A percentile compares a stretch with the other conserved stretches of the same genome.
phyloP scores from a whole-genome alignment of 768 basidiomycete genomes.

The Naganishia randhawae region DNA sequence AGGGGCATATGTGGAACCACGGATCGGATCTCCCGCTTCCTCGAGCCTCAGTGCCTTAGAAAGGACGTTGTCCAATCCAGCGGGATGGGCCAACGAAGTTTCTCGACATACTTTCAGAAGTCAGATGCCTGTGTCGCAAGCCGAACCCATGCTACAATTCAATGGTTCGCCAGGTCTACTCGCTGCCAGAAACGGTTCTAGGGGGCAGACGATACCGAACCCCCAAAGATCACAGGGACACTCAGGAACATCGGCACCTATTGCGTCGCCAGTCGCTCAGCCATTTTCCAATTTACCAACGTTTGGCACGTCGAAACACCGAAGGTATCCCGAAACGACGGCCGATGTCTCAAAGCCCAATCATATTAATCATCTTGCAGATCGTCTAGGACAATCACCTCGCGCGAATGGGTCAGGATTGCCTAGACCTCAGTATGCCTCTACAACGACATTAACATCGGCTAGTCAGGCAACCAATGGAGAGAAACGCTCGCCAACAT shows the following conservation, averaged over 20 bases:
- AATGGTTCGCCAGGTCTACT: not conserved
- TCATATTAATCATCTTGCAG: not conserved
- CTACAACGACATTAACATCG: not conserved
- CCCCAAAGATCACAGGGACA: not conserved
- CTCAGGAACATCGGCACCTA: not conserved
- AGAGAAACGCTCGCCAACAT: conserved; percentile 1
- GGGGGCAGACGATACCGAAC: not conserved
- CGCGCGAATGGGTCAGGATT: not conserved
- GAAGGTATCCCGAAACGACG: not conserved
- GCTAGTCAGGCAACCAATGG: not conserved
- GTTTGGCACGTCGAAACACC: not conserved
- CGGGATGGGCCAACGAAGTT: conserved; percentile 10
- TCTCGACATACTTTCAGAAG: not conserved
- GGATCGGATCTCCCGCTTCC: not conserved
- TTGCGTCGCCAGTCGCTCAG: not conserved
- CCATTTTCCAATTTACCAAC: not conserved
- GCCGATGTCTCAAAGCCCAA: not conserved
- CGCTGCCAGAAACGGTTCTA: not conserved
- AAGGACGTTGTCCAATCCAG: not conserved
- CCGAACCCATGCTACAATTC: not conserved
- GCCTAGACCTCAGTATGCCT: not conserved
- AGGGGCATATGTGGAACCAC: not conserved
- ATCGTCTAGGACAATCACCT: not conserved
- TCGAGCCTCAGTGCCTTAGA: not conserved
- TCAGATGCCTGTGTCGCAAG: not conserved